Evolutionary conservation across 2,329 filamentous ascomycete species (phyloP).

Genomic region (Lojkania enalia): DNA sequence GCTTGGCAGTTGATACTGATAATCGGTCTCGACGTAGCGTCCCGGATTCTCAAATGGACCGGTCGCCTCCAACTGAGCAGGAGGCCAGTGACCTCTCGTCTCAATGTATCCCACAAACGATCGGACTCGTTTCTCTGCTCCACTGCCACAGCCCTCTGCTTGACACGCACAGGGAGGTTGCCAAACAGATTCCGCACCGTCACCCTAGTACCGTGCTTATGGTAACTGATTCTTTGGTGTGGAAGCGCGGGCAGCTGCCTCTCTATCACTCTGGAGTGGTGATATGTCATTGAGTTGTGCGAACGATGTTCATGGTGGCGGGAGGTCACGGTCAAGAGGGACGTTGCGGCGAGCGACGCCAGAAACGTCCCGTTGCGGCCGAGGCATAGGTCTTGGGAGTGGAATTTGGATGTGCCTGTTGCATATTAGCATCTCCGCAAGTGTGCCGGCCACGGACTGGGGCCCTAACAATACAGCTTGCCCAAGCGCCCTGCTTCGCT

Average conservation of each 20-base stretch:
- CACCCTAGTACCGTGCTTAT: conserved; percentile 73
- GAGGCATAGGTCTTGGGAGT: conserved; percentile 52
- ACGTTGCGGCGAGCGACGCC: conserved; percentile 73
- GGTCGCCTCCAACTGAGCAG: conserved; percentile 69
- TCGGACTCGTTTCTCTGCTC: conserved; percentile 56
- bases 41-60: conserved; percentile 62
- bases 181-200: conserved; percentile 82
- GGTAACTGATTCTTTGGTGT: conserved; percentile 60
- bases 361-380: conserved; percentile 76
- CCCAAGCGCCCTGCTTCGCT: conserved; percentile 69
- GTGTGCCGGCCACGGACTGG: conserved; percentile 10
- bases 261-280: conserved; percentile 68
- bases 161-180: conserved; percentile 86
- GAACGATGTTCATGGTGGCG: conserved; percentile 63
- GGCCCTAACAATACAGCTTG: conserved; percentile 67
- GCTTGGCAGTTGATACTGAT: conserved; percentile 32
- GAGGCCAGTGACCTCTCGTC: conserved; percentile 62
- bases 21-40: conserved; percentile 49
- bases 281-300: conserved; percentile 68
- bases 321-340: conserved; percentile 76
- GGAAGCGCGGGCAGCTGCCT: conserved; percentile 64
- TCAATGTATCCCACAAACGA: conserved; percentile 68
- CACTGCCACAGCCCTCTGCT: conserved; percentile 66
- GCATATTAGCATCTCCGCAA: conserved; percentile 13
- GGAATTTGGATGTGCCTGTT: conserved; percentile 77